Percentiles rank a stretch among this genome's conserved stretches.
These are phyloP conservation scores for Colletotrichum horii DNA, from an alignment of 2,329 filamentous ascomycete genomes.

Conservation along the genomic window DNA sequence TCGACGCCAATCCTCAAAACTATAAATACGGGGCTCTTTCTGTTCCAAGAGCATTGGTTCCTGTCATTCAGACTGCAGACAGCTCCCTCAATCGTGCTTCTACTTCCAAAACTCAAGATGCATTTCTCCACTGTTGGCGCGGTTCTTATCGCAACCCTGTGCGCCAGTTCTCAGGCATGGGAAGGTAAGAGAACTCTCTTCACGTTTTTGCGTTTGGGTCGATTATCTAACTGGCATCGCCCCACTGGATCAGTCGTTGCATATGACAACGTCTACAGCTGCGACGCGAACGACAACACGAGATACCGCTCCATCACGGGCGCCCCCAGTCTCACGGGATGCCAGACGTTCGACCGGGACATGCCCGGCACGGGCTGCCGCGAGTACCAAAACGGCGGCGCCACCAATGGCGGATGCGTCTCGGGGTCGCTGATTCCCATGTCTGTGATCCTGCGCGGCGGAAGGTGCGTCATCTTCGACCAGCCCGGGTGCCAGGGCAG, in stretches of 20 bases:
- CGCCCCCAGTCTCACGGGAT: background rate
- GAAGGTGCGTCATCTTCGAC: background rate
- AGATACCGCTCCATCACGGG: background rate
- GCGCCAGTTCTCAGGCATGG: background rate
- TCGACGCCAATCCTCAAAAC: background rate
- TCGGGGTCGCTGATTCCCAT: background rate
- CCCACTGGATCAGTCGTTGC: background rate
- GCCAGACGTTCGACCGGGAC: background rate
- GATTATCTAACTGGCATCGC: no score
- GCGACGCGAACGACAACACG: background rate
- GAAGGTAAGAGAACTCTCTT: background rate
- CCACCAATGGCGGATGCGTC: background rate
- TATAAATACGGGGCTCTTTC: background rate
- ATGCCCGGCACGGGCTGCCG: background rate
- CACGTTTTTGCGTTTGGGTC: background rate
- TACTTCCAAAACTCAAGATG: background rate
- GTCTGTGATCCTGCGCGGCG: background rate
- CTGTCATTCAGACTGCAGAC: background rate
- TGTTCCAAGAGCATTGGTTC: background rate
- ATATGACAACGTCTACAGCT: background rate
- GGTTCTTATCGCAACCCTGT: background rate
- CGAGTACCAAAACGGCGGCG: background rate
- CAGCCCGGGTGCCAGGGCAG: background rate
- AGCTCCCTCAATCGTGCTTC: background rate
- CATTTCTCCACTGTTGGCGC: background rate